Conservation (phyloP, 2,329 filamentous ascomycete genomes). For the Drechslerella stenobrocha region DNA sequence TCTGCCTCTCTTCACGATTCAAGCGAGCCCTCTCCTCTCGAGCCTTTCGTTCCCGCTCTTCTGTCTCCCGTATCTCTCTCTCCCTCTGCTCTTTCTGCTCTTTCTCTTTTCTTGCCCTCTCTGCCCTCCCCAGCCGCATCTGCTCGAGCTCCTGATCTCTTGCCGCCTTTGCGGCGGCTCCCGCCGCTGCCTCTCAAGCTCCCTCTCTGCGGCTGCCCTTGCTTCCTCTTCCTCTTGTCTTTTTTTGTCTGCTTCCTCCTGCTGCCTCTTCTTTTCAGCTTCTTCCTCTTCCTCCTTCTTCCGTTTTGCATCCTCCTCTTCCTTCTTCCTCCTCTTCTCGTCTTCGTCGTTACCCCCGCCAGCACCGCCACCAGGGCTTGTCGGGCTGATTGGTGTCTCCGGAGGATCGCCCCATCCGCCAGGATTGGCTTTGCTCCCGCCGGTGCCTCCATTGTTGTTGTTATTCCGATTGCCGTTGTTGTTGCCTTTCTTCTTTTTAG, state of each 20-base stretch:
- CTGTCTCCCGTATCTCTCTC: conserved; percentile 15
- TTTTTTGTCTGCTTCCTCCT: conserved; percentile 25
- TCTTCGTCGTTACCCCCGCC: conserved; percentile 26
- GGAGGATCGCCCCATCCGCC: conserved; percentile 24
- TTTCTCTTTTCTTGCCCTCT: conserved; percentile 22
- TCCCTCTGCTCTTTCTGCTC: conserved; percentile 25
- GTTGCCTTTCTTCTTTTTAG: conserved; percentile 32
- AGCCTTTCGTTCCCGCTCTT: conserved; percentile 18
- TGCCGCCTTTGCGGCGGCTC: conserved; percentile 16
- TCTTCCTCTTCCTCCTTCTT: conserved; percentile 25
- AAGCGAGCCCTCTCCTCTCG: conserved; percentile 16
- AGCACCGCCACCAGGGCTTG: conserved; percentile 23
- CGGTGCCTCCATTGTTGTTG: not conserved
- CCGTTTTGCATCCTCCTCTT: conserved; percentile 25
- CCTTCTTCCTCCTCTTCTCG: conserved; percentile 25
- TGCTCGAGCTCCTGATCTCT: conserved; percentile 2
- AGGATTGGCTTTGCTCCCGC: conserved; percentile 14
- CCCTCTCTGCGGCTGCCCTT: not conserved
- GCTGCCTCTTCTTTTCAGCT: conserved; percentile 13
- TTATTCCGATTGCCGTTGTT: conserved; percentile 8
- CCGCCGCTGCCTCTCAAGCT: conserved; percentile 11
- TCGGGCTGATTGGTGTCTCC: conserved; percentile 31
- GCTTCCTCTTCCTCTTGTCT: conserved; percentile 14
- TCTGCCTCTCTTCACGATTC: conserved; percentile 12
- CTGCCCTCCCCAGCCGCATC: not conserved